Base-by-base conservation (phyloP, 2,329 filamentous ascomycete species). In the Beauveria sp. region DNA sequence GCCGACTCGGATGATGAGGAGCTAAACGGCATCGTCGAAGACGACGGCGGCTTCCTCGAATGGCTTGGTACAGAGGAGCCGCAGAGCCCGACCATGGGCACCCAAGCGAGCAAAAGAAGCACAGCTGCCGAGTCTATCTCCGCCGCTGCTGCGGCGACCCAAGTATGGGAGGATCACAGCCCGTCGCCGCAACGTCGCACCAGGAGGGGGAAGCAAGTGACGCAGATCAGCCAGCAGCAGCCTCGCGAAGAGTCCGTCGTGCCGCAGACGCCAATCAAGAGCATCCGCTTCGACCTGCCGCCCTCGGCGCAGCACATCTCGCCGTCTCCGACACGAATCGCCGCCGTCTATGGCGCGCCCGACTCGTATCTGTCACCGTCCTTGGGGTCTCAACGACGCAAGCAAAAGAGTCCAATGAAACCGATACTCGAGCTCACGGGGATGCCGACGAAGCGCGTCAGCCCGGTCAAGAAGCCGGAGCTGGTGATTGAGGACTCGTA, bases 401-500 rank as follows among this genome's bases (percentile, higher is more conserved):
- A 73, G 10, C 64, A 70, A 1, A 63, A 65, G 1, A 64, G 66
- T 5, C 61, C 55, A 12, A 67, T 68, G 3, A 64, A 66, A 10
- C 57, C 43, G n/a, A 24, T 60, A n/a, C 40, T 44, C 8, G 63
- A 67, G 55, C 56, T 68, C 6, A 61, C 65, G 2, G 70, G 67
- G 3, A 64, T 66, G 44, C 61, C 63, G 8, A 37, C 41, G 10
- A 65, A 64, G 6, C 61, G 66, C 0, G 66, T 66, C 37, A 67
- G 64, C 4, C 30, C 65, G 5, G 63, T 52, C 5, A 65, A 43
- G 26, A 61, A 43, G 61, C 63, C 68, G 66, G 57, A 73, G 7
- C 63, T 76, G n/a, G 73, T 76, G 2, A 75, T 81, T 22, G 70
- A 79, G 55, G 79, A 81, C 61, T 79, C 79, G 9, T 80, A 73